Evolutionary conservation across 2,329 filamentous ascomycete genomes (phyloP).

Genomic region (Aureobasidium uvarum): DNA sequence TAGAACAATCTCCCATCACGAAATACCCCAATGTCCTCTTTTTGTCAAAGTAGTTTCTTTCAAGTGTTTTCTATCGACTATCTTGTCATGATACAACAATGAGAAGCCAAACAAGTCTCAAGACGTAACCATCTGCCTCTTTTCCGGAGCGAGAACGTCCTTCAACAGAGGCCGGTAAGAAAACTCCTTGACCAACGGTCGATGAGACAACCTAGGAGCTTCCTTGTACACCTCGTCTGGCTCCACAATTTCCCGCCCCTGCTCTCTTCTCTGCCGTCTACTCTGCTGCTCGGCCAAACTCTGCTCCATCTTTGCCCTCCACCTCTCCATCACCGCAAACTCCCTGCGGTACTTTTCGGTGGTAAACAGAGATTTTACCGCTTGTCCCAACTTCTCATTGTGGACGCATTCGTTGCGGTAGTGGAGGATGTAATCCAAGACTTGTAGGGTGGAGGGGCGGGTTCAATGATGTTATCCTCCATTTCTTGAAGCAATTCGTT

Average conservation of each 20-base stretch:
- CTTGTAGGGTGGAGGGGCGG: constrained; percentile 43
- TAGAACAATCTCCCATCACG: not conserved
- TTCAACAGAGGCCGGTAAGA: too few species aligned
- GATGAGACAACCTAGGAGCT: not conserved
- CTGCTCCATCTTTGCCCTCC: constrained; percentile 24
- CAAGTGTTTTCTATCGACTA: not conserved
- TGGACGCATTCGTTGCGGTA: constrained; percentile 32
- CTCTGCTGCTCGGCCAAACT: constrained; percentile 1
- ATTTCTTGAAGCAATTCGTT: constrained; percentile 51
- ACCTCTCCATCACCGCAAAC: constrained; percentile 32
- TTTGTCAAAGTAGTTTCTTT: not conserved
- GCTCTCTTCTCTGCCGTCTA: not conserved
- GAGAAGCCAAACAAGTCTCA: not conserved
- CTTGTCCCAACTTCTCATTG: constrained; percentile 29
- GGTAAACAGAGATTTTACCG: constrained; percentile 36
- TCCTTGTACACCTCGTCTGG: not conserved
- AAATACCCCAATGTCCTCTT: not conserved
- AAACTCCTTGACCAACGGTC: not conserved
- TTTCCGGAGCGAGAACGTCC: too few species aligned
- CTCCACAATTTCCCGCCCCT: not conserved
- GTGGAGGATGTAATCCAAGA: constrained; percentile 41
- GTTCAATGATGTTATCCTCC: constrained; percentile 38
- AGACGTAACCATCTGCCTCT: not conserved
- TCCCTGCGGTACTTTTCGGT: constrained; percentile 41
- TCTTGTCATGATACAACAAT: not conserved